Percentiles rank a stretch among this genome's conserved stretches.
These are phyloP conservation scores for Meyerozyma carpophila DNA, from an alignment of 1,139 yeast genomes.

Conservation along the genomic window DNA sequence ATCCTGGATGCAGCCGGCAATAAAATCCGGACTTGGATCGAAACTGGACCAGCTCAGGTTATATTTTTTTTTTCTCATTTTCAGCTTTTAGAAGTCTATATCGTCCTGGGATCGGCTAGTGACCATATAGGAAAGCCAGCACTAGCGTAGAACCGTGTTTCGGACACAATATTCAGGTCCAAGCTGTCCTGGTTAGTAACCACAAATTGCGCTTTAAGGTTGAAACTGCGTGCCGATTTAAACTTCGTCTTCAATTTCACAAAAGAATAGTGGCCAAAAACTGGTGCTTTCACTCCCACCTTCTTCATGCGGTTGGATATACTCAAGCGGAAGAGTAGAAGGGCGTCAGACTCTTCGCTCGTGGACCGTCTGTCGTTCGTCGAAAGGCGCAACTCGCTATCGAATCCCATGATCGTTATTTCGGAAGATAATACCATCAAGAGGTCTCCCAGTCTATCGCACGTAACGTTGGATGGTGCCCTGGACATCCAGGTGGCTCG, in stretches of 20 bases:
- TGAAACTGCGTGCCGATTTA: background rate
- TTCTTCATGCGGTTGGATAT: background rate
- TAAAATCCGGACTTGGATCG: background rate
- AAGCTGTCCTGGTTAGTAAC: no score
- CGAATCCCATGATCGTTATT: conserved; percentile 17
- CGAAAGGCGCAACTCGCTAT: conserved; percentile 13
- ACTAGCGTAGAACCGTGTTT: no score
- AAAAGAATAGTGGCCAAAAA: background rate
- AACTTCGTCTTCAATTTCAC: background rate
- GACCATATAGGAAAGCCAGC: no score
- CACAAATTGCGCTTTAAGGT: background rate
- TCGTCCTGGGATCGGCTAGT: no score
- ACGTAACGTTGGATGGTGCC: background rate
- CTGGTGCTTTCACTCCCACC: background rate
- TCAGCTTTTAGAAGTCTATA: no score
- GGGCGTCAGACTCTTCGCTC: background rate
- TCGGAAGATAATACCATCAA: conserved; percentile 3
- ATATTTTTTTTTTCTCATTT: background rate
- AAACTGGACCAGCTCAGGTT: background rate
- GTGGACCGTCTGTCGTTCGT: background rate
- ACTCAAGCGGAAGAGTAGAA: background rate
- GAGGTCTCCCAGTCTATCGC: conserved; percentile 2
- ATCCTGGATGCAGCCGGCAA: background rate
- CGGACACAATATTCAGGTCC: no score
- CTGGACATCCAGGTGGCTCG: background rate